A percentile compares a stretch with the other conserved stretches of the same genome.
These are phyloP conservation scores for Periconia macrospinosa DNA, from an alignment of 2,329 filamentous ascomycete genomes.

Conservation along the genomic window DNA sequence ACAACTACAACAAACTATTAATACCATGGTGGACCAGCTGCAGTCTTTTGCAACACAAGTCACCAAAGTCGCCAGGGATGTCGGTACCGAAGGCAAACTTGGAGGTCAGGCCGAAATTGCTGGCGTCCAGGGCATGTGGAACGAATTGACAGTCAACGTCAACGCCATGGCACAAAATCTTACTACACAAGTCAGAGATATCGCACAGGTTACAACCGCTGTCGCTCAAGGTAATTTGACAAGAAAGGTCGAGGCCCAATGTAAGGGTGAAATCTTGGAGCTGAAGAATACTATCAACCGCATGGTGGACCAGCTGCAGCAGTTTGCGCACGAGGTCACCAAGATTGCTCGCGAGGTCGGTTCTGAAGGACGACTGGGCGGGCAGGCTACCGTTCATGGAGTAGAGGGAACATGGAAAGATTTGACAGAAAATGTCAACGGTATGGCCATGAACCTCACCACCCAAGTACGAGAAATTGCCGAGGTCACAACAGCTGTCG, in stretches of 20 bases:
- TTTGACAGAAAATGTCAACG: slow-evolving; percentile 57
- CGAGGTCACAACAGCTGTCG: slow-evolving; percentile 56
- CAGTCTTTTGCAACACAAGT: slow-evolving; percentile 67
- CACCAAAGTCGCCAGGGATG: slow-evolving; percentile 65
- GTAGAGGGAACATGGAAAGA: slow-evolving; percentile 59
- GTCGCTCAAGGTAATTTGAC: slow-evolving; percentile 56
- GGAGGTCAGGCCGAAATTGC: slow-evolving; percentile 67
- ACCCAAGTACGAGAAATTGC: slow-evolving; percentile 58
- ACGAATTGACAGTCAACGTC: slow-evolving; percentile 62
- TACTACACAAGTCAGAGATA: slow-evolving; percentile 57
- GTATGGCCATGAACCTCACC: slow-evolving; percentile 56
- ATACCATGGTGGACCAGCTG: slow-evolving; percentile 68
- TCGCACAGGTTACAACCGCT: slow-evolving; percentile 56
- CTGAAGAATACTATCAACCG: slow-evolving; percentile 56
- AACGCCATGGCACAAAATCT: slow-evolving; percentile 59
- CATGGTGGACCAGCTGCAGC: slow-evolving; percentile 57
- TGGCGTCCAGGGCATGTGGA: slow-evolving; percentile 68
- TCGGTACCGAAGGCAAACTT: slow-evolving; percentile 65
- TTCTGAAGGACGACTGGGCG: slow-evolving; percentile 54
- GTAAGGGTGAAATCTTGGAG: slow-evolving; percentile 56
- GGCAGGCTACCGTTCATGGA: slow-evolving; percentile 56
- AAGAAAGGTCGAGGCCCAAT: slow-evolving; percentile 55
- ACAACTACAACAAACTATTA: slow-evolving; percentile 87
- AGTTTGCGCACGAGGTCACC: slow-evolving; percentile 57
- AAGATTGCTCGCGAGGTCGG: slow-evolving; percentile 57